These are phyloP conservation scores for Globisporangium recalcitrans DNA, from an alignment of 352 stramenopile species.

Conservation along the genomic window DNA sequence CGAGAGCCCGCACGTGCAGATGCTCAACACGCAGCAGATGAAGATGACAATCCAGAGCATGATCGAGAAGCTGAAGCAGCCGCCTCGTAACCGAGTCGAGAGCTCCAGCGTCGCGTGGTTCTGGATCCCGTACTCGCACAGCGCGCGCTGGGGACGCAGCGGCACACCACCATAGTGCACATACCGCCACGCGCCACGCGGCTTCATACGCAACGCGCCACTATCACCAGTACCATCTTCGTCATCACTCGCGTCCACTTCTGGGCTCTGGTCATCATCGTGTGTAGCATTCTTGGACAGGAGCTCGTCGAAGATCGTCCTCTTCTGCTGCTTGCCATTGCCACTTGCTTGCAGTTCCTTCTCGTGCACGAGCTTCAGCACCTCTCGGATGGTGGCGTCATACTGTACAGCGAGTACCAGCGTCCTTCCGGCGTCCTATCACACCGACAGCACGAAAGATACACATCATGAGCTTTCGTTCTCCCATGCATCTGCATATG, in stretches of 20 bases:
- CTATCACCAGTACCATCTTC: not conserved
- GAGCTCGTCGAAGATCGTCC: not conserved
- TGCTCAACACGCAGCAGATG: conserved; percentile 56
- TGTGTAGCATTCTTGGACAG: not conserved
- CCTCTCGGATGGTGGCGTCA: conserved; percentile 30
- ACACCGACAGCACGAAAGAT: not conserved
- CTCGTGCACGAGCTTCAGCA: conserved; percentile 29
- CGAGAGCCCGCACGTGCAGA: conserved; percentile 71
- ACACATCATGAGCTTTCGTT: not conserved
- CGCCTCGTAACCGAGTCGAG: conserved; percentile 36
- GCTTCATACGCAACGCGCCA: not conserved
- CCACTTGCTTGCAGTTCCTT: conserved; percentile 16
- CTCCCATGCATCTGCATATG: not conserved
- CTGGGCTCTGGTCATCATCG: not conserved
- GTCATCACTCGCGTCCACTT: not conserved
- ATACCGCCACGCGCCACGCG: conserved; percentile 22
- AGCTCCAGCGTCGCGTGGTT: conserved; percentile 57
- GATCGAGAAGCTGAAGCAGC: conserved; percentile 75
- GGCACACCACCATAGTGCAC: conserved; percentile 61
- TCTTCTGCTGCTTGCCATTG: not conserved
- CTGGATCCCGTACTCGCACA: conserved; percentile 66
- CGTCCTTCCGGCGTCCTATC: conserved; percentile 35
- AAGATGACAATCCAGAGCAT: conserved; percentile 75
- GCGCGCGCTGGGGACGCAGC: conserved; percentile 34
- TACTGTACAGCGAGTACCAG: conserved; percentile 31